These are phyloP conservation scores for Knoxia roxburghii DNA, from an alignment of 257 asterid genomes.

Conservation along the genomic window DNA sequence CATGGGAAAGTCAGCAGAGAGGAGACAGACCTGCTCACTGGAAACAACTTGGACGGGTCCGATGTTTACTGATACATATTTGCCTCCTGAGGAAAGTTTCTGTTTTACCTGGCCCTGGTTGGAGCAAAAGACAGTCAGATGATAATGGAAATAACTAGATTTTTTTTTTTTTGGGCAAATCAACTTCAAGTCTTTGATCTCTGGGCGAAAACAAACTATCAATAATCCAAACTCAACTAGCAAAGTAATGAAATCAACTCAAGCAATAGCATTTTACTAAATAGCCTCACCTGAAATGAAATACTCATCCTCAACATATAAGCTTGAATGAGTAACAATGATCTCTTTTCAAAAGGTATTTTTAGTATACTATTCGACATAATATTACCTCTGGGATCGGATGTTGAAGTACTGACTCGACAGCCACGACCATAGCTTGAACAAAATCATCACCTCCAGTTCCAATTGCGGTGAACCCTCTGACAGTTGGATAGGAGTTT, in stretches of 20 bases:
- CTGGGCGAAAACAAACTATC: not conserved
- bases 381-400: slow-evolving; percentile 69
- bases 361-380: slow-evolving; percentile 4
- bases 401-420: slow-evolving; percentile 75
- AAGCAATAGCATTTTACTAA: not conserved
- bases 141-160: not conserved
- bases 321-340: not conserved
- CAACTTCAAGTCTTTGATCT: not conserved
- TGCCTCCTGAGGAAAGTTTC: slow-evolving; percentile 83
- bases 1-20: slow-evolving; percentile 11
- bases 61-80: slow-evolving; percentile 84
- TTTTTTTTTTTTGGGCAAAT: not conserved
- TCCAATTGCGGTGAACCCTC: slow-evolving; percentile 96
- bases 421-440: slow-evolving; percentile 93
- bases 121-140: not conserved
- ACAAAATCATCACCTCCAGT: slow-evolving; percentile 95
- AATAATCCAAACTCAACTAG: not conserved
- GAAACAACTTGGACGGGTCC: slow-evolving; percentile 90
- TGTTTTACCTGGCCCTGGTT: slow-evolving; percentile 89
- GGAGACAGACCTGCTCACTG: slow-evolving; percentile 68
- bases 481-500: slow-evolving; percentile 80
- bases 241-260: not conserved
- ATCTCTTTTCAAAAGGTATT: not conserved
- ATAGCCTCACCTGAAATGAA: not conserved
- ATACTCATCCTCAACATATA: not conserved